Evolutionary conservation across 495 filamentous ascomycete species (phyloP).

Genomic region (Talaromyces stipitatus): DNA sequence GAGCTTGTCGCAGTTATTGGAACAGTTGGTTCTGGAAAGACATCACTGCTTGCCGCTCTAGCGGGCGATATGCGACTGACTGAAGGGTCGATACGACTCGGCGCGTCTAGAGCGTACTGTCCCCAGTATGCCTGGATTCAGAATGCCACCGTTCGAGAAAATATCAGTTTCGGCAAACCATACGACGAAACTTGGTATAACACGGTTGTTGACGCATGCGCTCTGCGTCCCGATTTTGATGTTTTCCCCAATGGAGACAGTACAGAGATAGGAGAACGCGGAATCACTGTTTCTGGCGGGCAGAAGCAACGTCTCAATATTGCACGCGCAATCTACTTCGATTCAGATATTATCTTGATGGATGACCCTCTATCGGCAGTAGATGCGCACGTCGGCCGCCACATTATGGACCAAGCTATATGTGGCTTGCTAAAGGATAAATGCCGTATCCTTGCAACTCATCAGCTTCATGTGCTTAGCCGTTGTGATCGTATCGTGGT

Average conservation of each 20-base stretch:
- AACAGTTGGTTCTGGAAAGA: constrained; percentile 86
- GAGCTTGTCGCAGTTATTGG: constrained; percentile 91
- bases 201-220: constrained; percentile 50
- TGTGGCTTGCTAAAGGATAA: constrained; percentile 83
- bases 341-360: constrained; percentile 75
- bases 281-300: constrained; percentile 59
- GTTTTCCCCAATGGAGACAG: constrained; percentile 49
- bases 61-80: constrained; percentile 92
- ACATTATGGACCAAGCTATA: constrained; percentile 95
- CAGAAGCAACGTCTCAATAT: constrained; percentile 67
- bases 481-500: constrained; percentile 87
- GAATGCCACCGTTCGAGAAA: constrained; percentile 76
- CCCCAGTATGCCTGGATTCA: constrained; percentile 98
- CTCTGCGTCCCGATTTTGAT: constrained; percentile 47
- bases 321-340: constrained; percentile 76
- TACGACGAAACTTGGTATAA: constrained; percentile 47
- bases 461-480: constrained; percentile 86
- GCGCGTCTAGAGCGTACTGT: constrained; percentile 78
- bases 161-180: constrained; percentile 81
- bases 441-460: constrained; percentile 84
- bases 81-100: constrained; percentile 61
- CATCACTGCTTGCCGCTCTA: constrained; percentile 78
- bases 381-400: constrained; percentile 81
- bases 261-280: constrained; percentile 54
- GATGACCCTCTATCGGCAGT: constrained; percentile 80